Conservation (phyloP, 2,329 filamentous ascomycete genomes). For the Colletotrichum spaethianum region DNA sequence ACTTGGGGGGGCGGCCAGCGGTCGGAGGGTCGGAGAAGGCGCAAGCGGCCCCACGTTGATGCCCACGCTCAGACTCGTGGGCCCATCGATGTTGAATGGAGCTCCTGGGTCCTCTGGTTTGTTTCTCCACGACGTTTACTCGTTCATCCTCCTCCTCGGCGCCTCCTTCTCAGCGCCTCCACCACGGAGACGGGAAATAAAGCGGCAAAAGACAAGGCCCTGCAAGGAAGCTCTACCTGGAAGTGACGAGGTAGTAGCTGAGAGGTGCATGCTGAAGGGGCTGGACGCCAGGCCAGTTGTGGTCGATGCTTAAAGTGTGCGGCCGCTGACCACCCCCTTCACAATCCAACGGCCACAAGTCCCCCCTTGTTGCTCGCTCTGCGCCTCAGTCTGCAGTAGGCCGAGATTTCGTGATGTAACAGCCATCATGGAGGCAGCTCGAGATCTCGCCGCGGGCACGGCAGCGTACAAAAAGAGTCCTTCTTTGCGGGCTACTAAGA, state of each 20-base stretch:
- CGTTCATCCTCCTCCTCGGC: conserved; percentile 12
- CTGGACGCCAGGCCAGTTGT: conserved; percentile 23
- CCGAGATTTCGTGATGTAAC: neutral
- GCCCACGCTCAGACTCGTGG: conserved; percentile 6
- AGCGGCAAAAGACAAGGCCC: conserved; percentile 19
- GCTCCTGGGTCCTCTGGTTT: neutral
- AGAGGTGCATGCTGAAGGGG: conserved; percentile 27
- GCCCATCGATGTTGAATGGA: conserved; percentile 14
- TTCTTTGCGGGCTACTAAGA: neutral
- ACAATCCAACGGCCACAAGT: conserved; percentile 8
- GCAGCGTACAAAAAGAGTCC: neutral
- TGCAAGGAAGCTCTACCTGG: conserved; percentile 23
- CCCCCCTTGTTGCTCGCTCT: neutral
- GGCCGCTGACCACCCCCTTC: conserved; percentile 29
- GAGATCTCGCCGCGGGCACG: neutral
- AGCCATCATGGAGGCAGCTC: conserved; percentile 10
- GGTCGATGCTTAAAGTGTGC: conserved; percentile 16
- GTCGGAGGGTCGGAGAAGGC: conserved; percentile 23
- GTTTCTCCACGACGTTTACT: conserved; percentile 19
- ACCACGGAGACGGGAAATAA: conserved; percentile 22
- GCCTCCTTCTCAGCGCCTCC: conserved; percentile 31
- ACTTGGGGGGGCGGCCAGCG: conserved; percentile 22
- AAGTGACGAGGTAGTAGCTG: conserved; percentile 4
- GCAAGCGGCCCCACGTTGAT: conserved; percentile 33
- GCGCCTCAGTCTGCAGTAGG: conserved; percentile 3